A percentile compares a stretch with the other conserved stretches of the same genome.
Evolutionary conservation across 805 yeast genomes (phyloP).

Genomic region (Ogataea naganishii): DNA sequence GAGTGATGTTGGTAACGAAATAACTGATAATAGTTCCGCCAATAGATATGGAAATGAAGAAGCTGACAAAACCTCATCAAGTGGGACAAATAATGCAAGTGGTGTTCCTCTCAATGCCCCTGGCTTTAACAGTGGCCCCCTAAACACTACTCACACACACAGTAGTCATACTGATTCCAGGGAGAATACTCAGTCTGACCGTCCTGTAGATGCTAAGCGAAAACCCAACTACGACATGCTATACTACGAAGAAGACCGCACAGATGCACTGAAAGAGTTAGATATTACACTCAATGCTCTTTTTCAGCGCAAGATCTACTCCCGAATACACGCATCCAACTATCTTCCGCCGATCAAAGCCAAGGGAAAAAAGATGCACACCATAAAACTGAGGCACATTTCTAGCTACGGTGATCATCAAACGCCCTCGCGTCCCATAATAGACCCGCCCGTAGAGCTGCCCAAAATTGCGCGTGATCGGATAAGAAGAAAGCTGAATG

Average conservation of each 20-base stretch:
- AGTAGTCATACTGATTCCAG: too few species aligned
- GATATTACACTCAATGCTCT: conserved; percentile 12
- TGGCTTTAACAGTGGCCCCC: too few species aligned
- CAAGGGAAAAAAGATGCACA: neutral
- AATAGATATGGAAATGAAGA: too few species aligned
- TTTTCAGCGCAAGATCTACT: conserved; percentile 10
- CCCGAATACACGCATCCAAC: conserved; percentile 7
- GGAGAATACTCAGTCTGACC: too few species aligned
- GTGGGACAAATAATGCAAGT: too few species aligned
- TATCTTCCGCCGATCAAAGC: conserved; percentile 1
- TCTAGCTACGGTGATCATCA: too few species aligned
- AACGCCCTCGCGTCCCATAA: conserved; percentile 11
- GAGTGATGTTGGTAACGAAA: too few species aligned
- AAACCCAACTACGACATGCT: conserved; percentile 8
- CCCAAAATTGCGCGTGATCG: conserved; percentile 7
- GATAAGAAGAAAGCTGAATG: conserved; percentile 10
- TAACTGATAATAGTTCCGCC: too few species aligned
- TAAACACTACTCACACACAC: too few species aligned
- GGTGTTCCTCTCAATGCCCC: too few species aligned
- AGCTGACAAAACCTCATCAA: too few species aligned
- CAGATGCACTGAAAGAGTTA: conserved; percentile 10
- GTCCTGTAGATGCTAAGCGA: conserved; percentile 2
- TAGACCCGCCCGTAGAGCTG: conserved; percentile 16
- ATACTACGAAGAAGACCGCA: conserved; percentile 5
- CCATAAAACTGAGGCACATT: conserved; percentile 5